phyloP scores from a whole-genome alignment of 2,329 filamentous ascomycete species.

The Calonectria hongkongensis region DNA sequence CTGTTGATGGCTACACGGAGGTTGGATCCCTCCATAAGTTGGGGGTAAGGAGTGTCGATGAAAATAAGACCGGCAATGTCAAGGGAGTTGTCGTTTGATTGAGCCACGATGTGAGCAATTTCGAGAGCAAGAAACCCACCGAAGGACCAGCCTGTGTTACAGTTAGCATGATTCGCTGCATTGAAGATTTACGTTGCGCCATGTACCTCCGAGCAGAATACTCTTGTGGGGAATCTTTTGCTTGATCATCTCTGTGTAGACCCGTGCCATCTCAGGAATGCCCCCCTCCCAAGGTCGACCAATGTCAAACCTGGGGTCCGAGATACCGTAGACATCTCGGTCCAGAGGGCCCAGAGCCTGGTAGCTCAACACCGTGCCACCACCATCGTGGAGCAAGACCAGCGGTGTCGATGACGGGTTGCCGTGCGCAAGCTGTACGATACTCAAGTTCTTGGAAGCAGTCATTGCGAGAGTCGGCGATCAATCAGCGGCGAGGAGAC shows the following conservation, averaged over 20 bases:
- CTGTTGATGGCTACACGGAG: constrained; percentile 33
- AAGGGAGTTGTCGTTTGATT: constrained; percentile 28
- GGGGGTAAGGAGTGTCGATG: constrained; percentile 34
- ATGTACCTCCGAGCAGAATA: constrained; percentile 33
- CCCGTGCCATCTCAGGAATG: constrained; percentile 34
- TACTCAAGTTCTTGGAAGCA: constrained; percentile 32
- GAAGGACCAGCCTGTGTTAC: constrained; percentile 30
- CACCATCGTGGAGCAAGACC: constrained; percentile 36
- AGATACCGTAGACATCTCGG: constrained; percentile 35
- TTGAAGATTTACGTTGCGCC: background rate
- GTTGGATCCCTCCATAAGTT: constrained; percentile 31
- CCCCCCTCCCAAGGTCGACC: constrained; percentile 35
- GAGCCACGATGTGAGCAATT: constrained; percentile 27
- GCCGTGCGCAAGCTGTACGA: constrained; percentile 36
- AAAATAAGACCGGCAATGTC: constrained; percentile 33
- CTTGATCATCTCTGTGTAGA: constrained; percentile 32
- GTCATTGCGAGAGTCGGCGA: constrained; percentile 29
- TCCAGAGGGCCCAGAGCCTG: constrained; percentile 37
- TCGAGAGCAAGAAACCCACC: constrained; percentile 31
- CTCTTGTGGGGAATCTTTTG: constrained; percentile 31
- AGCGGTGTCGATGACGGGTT: constrained; percentile 34
- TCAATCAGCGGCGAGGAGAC: constrained; percentile 31
- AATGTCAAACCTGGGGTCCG: constrained; percentile 36
- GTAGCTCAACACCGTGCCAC: constrained; percentile 37
- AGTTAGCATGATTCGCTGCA: background rate